Percentiles rank a stretch among this genome's conserved stretches.
phyloP scores from a whole-genome alignment of 2,329 filamentous ascomycete species.

The Epichloe typhina region DNA sequence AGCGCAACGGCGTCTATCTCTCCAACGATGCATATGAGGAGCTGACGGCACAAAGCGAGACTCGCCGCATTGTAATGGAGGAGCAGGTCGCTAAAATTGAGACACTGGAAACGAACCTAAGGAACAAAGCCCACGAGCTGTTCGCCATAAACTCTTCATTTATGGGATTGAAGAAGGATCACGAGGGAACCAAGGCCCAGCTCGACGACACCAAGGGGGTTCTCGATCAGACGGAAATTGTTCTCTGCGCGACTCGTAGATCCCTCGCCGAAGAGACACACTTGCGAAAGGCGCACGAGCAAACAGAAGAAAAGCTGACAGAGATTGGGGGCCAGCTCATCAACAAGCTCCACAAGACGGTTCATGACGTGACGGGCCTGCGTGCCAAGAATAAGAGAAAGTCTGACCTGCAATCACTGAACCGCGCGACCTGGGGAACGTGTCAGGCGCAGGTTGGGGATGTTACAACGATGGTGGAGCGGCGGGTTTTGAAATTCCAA shows the following conservation, averaged over 20 bases:
- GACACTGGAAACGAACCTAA: conserved; percentile 77
- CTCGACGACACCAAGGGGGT: conserved; percentile 74
- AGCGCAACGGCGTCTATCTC: conserved; percentile 90
- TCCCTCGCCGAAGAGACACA: conserved; percentile 67
- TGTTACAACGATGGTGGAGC: conserved; percentile 65
- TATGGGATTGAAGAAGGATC: conserved; percentile 77
- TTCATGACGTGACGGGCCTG: conserved; percentile 67
- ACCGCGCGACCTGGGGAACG: conserved; percentile 65
- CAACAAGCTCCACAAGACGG: conserved; percentile 62
- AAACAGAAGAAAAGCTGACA: conserved; percentile 67
- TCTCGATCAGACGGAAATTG: conserved; percentile 76
- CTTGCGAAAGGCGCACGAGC: conserved; percentile 70
- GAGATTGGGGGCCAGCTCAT: conserved; percentile 64
- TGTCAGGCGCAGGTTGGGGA: conserved; percentile 64
- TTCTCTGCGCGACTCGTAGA: conserved; percentile 64
- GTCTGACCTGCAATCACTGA: conserved; percentile 68
- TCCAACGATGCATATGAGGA: conserved; percentile 83
- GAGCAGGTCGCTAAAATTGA: conserved; percentile 89
- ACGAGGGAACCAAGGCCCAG: conserved; percentile 58
- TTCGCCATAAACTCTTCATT: conserved; percentile 78
- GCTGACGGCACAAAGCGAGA: conserved; percentile 84
- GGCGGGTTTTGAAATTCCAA: conserved; percentile 59
- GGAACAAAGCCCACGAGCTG: conserved; percentile 88
- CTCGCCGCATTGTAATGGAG: conserved; percentile 76
- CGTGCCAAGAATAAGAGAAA: conserved; percentile 79